These are phyloP conservation scores for Microbotryum scabiosae DNA, from an alignment of 1,284 basidiomycete species.

Conservation along the genomic window DNA sequence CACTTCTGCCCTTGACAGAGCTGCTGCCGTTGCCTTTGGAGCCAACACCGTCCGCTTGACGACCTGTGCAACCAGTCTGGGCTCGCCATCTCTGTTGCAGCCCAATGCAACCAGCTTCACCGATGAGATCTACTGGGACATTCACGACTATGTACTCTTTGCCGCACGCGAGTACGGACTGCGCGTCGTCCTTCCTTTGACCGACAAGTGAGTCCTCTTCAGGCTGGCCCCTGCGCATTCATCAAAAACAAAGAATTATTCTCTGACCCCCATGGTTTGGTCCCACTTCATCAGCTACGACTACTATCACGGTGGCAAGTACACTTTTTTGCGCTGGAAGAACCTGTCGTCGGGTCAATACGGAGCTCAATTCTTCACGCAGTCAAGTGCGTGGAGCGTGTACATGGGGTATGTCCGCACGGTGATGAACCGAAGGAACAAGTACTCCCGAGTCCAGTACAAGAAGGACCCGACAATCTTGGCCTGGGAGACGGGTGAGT, in stretches of 20 bases:
- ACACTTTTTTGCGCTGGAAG: background rate
- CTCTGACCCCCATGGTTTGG: background rate
- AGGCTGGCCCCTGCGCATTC: too few species aligned
- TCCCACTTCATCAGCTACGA: background rate
- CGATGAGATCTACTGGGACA: constrained; percentile 10
- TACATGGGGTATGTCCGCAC: too few species aligned
- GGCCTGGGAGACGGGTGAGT: constrained; percentile 25
- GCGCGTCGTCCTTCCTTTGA: background rate
- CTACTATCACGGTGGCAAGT: background rate
- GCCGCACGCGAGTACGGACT: constrained; percentile 1
- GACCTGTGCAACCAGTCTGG: background rate
- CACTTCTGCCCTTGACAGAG: background rate
- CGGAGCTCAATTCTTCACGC: background rate
- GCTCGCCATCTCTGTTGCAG: background rate
- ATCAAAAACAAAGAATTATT: background rate
- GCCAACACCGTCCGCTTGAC: constrained; percentile 1
- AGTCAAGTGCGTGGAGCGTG: background rate
- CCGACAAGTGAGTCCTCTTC: constrained; percentile 1
- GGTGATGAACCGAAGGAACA: constrained; percentile 3
- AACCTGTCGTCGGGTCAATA: background rate
- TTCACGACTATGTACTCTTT: constrained; percentile 16
- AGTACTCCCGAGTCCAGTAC: constrained; percentile 25
- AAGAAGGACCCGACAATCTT: constrained; percentile 29
- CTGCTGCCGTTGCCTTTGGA: background rate
- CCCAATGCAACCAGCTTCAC: background rate